Evolutionary conservation across 345 rosid species (phyloP), one percentile per base, ranked within the genome.

Genomic region (Dipteronia sinensis): DNA sequence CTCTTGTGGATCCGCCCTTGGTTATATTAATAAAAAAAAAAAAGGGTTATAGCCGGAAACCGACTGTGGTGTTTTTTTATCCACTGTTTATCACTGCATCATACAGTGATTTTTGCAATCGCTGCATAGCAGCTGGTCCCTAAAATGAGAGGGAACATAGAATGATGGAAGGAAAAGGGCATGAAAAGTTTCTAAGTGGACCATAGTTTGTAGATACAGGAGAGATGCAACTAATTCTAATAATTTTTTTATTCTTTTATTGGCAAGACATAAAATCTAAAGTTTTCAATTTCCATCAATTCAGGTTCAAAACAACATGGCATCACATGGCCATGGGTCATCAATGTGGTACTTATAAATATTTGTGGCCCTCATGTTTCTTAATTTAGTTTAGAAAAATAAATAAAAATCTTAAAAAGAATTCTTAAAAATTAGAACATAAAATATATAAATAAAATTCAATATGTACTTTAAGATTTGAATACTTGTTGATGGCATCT

Each of bases 261-360:
- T 69, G 38, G 46, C 63, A 53, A 71, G 74, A 71, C 74, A 56
- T 1, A 55, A n/a, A 71, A 55, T 13, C 51, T 55, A 31, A 68
- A 67, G 19, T 15, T 15, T 15, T 15, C 4, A 15, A 34, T 49
- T 69, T 69, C 40, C 49, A 55, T 47, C 59, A 69, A 22, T 69
- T 11, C 6, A 69, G 23, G 15, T 27, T 58, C 74, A 69, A 38
- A 51, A 70, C 1, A 51, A 11, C 73, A 70, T 7, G 74, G 74
- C 62, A 29, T 53, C 74, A 71, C 74, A 42, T 71, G 74, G 0
- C 16, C 15, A 27, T 1, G 62, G 47, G 64, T 17, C 74, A 71
- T 29, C 63, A 29, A 51, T 29, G 19, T 53, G 74, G 23, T 29
- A 29, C 74, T 17, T 13, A 7, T 22, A 3, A 1, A 19, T 29